Conservation (phyloP, 192 early-diverging fungal species). For the Oehlia diaphana region DNA sequence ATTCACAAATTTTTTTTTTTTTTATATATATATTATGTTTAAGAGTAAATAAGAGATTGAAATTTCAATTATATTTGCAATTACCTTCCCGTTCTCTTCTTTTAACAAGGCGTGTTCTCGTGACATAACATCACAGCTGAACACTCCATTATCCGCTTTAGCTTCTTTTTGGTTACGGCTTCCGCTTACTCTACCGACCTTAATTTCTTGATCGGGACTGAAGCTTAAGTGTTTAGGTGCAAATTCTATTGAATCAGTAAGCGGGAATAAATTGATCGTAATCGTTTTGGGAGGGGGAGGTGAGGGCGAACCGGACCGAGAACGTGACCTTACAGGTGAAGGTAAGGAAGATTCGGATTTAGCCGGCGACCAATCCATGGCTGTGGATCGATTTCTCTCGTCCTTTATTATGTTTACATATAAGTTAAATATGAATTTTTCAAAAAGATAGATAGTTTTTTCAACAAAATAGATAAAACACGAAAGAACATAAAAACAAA, state of each 20-base stretch:
- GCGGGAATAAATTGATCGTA: constrained; percentile 7
- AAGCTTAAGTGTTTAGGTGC: constrained; percentile 4
- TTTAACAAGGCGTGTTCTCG: constrained; percentile 25
- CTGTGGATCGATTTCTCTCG: neutral
- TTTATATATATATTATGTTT: neutral
- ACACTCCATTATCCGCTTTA: constrained; percentile 25
- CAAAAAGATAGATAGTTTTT: neutral
- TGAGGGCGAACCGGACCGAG: neutral
- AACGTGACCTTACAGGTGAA: neutral
- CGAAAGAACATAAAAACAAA: neutral
- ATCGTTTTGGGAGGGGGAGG: neutral
- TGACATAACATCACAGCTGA: constrained; percentile 28
- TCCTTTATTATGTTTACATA: neutral
- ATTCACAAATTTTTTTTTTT: neutral
- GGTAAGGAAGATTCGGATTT: neutral
- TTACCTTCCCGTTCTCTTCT: constrained; percentile 22
- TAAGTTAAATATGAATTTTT: neutral
- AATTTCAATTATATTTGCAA: neutral
- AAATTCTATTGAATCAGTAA: constrained; percentile 21
- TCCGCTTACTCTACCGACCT: constrained; percentile 24
- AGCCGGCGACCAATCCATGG: neutral
- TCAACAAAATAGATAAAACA: neutral
- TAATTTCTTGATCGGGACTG: constrained; percentile 16
- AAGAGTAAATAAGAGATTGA: neutral
- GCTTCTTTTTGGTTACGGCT: constrained; percentile 31